phyloP scores from a whole-genome alignment of 2,329 filamentous ascomycete species.

The Paraphoma sp. region DNA sequence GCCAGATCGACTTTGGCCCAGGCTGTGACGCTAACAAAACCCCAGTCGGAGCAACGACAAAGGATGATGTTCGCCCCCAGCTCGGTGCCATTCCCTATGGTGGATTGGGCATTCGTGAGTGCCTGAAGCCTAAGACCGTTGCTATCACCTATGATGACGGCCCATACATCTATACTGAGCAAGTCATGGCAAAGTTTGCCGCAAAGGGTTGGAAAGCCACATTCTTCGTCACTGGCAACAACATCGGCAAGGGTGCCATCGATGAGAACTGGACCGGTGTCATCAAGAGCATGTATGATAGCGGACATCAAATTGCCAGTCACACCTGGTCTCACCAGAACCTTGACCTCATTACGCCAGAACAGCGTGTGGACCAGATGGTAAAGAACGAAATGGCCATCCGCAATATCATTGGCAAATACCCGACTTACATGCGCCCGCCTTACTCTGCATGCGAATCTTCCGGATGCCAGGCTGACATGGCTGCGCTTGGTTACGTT shows the following conservation, averaged over 20 bases:
- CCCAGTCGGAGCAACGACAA: constrained; percentile 62
- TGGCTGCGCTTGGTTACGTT: constrained; percentile 60
- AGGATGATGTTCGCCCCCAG: constrained; percentile 57
- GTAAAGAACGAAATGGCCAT: constrained; percentile 62
- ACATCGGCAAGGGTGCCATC: constrained; percentile 62
- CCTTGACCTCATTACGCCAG: constrained; percentile 51
- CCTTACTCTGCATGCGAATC: constrained; percentile 55
- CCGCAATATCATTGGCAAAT: constrained; percentile 60
- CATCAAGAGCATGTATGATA: constrained; percentile 60
- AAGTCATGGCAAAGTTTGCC: constrained; percentile 66
- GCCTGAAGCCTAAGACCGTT: constrained; percentile 61
- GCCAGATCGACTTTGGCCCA: constrained; percentile 66
- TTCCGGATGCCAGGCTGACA: constrained; percentile 47
- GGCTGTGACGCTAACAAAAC: constrained; percentile 65
- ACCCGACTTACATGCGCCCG: constrained; percentile 62
- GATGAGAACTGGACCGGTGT: constrained; percentile 60
- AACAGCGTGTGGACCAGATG: constrained; percentile 57
- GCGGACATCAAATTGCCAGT: constrained; percentile 68
- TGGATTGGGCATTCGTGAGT: constrained; percentile 63
- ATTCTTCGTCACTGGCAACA: constrained; percentile 69
- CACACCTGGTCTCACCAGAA: constrained; percentile 64
- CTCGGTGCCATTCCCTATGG: constrained; percentile 64
- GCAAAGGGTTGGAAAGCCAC: constrained; percentile 68
- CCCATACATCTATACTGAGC: constrained; percentile 65
- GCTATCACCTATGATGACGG: constrained; percentile 74